Evolutionary conservation across 495 filamentous ascomycete genomes (phyloP).

Genomic region (Tirmania nivea): DNA sequence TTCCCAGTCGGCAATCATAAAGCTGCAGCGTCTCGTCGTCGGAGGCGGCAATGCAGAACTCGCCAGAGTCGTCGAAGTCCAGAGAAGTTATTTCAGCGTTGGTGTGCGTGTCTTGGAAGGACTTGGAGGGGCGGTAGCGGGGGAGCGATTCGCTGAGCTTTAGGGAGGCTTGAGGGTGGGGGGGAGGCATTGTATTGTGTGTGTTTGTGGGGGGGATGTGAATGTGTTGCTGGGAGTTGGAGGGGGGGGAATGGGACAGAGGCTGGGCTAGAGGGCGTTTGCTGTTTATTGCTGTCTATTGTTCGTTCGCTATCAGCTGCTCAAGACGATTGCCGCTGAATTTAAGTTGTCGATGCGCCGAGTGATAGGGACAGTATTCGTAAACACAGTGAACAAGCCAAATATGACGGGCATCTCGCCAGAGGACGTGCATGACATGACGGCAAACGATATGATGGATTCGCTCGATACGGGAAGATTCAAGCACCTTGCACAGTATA

Average conservation of each 20-base stretch:
- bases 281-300: no score
- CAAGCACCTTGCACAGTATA: no score
- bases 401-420: no score
- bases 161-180: neutral
- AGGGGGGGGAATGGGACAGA: neutral
- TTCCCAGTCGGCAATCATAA: conserved; percentile 78
- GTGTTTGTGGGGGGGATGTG: neutral
- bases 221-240: neutral
- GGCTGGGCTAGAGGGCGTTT: no score
- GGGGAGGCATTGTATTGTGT: neutral
- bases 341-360: no score
- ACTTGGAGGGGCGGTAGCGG: conserved; percentile 18
- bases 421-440: no score
- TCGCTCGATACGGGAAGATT: no score
- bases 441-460: no score
- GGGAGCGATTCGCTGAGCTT: conserved; percentile 11
- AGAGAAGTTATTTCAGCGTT: conserved; percentile 71
- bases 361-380: no score
- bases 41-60: conserved; percentile 65
- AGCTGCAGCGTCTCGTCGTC: conserved; percentile 87
- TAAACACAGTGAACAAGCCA: no score
- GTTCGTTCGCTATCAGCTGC: no score
- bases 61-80: conserved; percentile 88
- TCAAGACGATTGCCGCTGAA: no score
- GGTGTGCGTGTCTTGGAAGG: conserved; percentile 7